These are phyloP conservation scores for Pleomassaria siparia DNA, from an alignment of 2,329 filamentous ascomycete genomes.

Conservation along the genomic window DNA sequence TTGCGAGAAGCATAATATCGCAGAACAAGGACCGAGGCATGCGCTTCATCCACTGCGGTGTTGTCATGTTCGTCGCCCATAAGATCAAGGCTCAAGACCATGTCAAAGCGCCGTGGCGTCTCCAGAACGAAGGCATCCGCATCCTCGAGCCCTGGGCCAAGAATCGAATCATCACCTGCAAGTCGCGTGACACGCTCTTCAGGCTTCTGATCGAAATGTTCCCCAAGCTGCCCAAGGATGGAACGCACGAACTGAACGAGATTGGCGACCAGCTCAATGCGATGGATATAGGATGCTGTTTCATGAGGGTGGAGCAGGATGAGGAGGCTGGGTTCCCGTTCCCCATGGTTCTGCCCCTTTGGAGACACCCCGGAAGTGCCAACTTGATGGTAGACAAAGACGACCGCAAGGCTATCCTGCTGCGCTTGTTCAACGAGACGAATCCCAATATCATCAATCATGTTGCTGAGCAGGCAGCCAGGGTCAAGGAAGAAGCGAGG, in stretches of 20 bases:
- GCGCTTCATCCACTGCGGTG: slow-evolving; percentile 94
- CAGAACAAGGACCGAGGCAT: slow-evolving; percentile 88
- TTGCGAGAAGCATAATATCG: slow-evolving; percentile 81
- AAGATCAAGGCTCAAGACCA: slow-evolving; percentile 94
- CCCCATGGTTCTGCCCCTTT: slow-evolving; percentile 85
- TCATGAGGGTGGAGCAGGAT: slow-evolving; percentile 78
- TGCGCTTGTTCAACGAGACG: slow-evolving; percentile 88
- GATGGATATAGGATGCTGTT: slow-evolving; percentile 86
- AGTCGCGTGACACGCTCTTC: slow-evolving; percentile 74
- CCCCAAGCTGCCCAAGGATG: slow-evolving; percentile 76
- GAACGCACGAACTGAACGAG: slow-evolving; percentile 77
- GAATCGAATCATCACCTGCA: slow-evolving; percentile 74
- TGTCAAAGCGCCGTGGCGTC: slow-evolving; percentile 86
- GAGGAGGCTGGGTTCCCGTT: slow-evolving; percentile 66
- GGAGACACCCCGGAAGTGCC: slow-evolving; percentile 87
- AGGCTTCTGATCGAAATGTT: slow-evolving; percentile 95
- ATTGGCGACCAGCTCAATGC: slow-evolving; percentile 80
- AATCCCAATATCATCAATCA: slow-evolving; percentile 67
- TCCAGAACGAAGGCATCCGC: slow-evolving; percentile 90
- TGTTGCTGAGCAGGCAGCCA: slow-evolving; percentile 35
- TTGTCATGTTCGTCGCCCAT: slow-evolving; percentile 79
- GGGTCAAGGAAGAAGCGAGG: slow-evolving; percentile 10
- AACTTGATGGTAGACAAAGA: slow-evolving; percentile 99
- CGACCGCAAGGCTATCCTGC: slow-evolving; percentile 85
- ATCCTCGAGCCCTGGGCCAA: slow-evolving; percentile 91